These are phyloP conservation scores for Sisymbrium altissimum DNA, from an alignment of 345 rosid species.

Conservation along the genomic window DNA sequence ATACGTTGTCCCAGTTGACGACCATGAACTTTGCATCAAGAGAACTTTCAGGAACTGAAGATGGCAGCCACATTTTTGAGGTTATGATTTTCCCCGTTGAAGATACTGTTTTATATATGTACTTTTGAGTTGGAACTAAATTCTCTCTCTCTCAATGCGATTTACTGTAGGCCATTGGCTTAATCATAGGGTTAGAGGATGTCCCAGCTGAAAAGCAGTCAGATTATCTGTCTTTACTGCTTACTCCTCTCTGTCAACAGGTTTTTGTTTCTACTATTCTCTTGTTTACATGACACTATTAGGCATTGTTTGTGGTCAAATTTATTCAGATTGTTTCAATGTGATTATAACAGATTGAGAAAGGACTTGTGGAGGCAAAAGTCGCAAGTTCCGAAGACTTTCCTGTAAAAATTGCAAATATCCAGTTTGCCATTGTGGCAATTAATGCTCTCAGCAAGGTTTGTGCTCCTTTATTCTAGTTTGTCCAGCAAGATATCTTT, in stretches of 20 bases:
- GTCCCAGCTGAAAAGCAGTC: conserved; percentile 81
- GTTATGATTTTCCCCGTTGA: conserved; percentile 36
- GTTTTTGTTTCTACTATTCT: conserved; percentile 37
- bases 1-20: conserved; percentile 65
- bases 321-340: conserved; percentile 15
- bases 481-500: neutral
- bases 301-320: conserved; percentile 4
- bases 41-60: conserved; percentile 67
- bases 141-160: neutral
- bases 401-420: conserved; percentile 47
- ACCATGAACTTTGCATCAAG: conserved; percentile 44
- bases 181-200: conserved; percentile 89
- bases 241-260: conserved; percentile 89
- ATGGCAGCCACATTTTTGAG: conserved; percentile 90
- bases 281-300: neutral
- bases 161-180: conserved; percentile 73
- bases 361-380: conserved; percentile 52
- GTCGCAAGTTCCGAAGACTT: conserved; percentile 48
- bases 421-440: conserved; percentile 79
- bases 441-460: conserved; percentile 99
- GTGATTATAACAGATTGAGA: conserved; percentile 60
- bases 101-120: neutral
- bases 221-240: conserved; percentile 80
- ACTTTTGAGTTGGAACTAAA: conserved; percentile 5
- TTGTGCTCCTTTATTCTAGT: conserved; percentile 2